Conservation (phyloP, 768 basidiomycete genomes). For the Termitomyces sp. region DNA sequence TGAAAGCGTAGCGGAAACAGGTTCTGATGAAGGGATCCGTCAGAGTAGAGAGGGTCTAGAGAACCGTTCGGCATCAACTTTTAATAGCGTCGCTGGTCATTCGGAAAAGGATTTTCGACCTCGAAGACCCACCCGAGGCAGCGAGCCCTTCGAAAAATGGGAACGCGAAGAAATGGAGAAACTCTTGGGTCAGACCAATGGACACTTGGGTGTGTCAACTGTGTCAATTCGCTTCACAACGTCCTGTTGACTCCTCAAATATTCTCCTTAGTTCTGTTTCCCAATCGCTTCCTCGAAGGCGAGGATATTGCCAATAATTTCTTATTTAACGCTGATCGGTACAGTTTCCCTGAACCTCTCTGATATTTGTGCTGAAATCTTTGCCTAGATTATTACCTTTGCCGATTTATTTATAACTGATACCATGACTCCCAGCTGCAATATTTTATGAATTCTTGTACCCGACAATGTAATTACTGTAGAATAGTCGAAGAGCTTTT, state of each 20-base stretch:
- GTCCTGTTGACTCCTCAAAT: background rate
- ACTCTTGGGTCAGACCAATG: conserved; percentile 66
- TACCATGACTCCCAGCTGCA: background rate
- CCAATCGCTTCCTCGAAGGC: conserved; percentile 85
- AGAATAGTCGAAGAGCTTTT: background rate
- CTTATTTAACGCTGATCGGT: conserved; percentile 86
- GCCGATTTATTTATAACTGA: conserved; percentile 74
- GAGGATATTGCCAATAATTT: conserved; percentile 92
- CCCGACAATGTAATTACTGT: background rate
- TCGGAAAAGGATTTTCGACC: conserved; percentile 31
- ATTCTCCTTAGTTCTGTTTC: conserved; percentile 61
- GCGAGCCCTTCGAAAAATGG: conserved; percentile 74
- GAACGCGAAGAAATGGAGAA: conserved; percentile 90
- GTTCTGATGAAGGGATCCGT: conserved; percentile 17
- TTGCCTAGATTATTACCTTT: conserved; percentile 55
- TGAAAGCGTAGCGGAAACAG: conserved; percentile 24
- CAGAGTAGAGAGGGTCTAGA: conserved; percentile 27
- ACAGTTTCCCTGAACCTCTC: conserved; percentile 14
- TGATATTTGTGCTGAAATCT: conserved; percentile 5
- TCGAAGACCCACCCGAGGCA: conserved; percentile 37
- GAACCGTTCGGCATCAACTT: conserved; percentile 19
- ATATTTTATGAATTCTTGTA: background rate
- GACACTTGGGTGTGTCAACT: conserved; percentile 66
- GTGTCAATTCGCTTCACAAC: background rate
- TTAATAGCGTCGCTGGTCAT: conserved; percentile 13